phyloP scores from a whole-genome alignment of 257 asterid genomes.

The Scutellaria minor region DNA sequence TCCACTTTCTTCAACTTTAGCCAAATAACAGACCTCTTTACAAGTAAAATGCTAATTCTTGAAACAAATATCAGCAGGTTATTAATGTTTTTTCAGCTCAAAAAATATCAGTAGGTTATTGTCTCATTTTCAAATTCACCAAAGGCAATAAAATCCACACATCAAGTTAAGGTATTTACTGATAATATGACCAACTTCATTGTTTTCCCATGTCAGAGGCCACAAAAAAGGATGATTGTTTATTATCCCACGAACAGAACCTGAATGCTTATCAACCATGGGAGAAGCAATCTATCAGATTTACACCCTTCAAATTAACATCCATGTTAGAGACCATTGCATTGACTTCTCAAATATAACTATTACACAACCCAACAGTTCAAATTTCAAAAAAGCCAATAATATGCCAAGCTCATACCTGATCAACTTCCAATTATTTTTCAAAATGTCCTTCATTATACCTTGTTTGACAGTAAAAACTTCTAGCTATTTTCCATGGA shows the following conservation, averaged over 20 bases:
- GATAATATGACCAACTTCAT: constrained; percentile 2
- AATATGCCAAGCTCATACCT: constrained; percentile 7
- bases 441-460: neutral
- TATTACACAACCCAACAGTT: neutral
- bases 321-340: neutral
- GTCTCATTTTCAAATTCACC: constrained; percentile 6
- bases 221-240: neutral
- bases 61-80: neutral
- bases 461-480: neutral
- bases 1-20: constrained; percentile 7
- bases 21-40: constrained; percentile 11
- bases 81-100: neutral
- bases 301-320: neutral
- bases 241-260: neutral
- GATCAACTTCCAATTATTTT: constrained; percentile 20
- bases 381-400: constrained; percentile 14
- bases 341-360: neutral
- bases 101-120: neutral
- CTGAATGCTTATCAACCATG: constrained; percentile 7
- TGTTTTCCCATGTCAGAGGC: neutral
- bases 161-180: neutral
- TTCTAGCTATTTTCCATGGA: neutral
- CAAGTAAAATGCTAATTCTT: constrained; percentile 4
- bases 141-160: neutral
- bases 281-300: constrained; percentile 1